Percentiles rank a stretch among this genome's conserved stretches.
phyloP scores from a whole-genome alignment of 2,329 filamentous ascomycete species.

The Botryotinia convoluta region DNA sequence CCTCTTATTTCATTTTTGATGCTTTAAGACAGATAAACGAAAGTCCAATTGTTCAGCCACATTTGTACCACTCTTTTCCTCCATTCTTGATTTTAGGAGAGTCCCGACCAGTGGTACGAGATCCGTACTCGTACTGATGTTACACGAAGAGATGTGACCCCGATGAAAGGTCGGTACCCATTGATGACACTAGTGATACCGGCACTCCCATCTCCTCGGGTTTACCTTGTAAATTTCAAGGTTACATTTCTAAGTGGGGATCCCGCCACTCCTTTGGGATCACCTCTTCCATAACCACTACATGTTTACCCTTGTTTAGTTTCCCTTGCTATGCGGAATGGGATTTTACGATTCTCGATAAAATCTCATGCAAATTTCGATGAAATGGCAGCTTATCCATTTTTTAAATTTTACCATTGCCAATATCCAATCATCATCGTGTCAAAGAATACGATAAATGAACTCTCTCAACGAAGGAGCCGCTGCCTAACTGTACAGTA shows the following conservation, averaged over 20 bases:
- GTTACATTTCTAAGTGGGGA: slow-evolving; percentile 1
- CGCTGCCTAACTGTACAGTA: not conserved
- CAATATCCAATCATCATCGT: not conserved
- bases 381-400: not conserved
- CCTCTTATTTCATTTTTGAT: not conserved
- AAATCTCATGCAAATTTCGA: not conserved
- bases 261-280: slow-evolving; percentile 4
- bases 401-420: not conserved
- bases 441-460: not conserved
- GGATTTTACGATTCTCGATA: not conserved
- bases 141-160: not conserved
- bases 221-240: not conserved
- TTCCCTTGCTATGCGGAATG: not conserved
- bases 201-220: not conserved
- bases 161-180: not conserved
- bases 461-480: not conserved
- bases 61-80: not conserved
- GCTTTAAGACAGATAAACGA: not conserved
- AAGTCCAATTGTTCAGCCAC: not conserved
- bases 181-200: not conserved
- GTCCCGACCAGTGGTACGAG: not conserved
- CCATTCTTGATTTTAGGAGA: not conserved
- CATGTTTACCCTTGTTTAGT: not conserved
- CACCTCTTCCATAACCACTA: not conserved
- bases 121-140: not conserved